Percentiles rank a stretch among this genome's conserved stretches.
Evolutionary conservation across 2,329 filamentous ascomycete species (phyloP).

Genomic region (Arthroderma uncinatum): DNA sequence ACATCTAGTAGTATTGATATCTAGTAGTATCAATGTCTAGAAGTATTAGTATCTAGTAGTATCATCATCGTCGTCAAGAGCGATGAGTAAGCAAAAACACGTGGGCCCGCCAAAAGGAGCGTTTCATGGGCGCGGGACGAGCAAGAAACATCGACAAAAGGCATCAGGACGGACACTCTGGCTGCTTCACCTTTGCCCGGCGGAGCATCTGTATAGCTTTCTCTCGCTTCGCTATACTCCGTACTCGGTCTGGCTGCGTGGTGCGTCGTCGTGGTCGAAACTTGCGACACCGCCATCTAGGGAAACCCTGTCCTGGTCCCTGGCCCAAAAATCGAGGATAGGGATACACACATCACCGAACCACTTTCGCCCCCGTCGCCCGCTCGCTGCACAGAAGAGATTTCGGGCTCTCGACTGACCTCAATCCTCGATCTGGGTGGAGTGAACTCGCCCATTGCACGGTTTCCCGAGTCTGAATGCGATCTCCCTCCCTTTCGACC

Average conservation of each 20-base stretch:
- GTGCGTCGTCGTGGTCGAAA: neutral
- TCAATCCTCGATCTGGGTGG: neutral
- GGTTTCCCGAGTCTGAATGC: neutral
- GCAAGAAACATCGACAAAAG: neutral
- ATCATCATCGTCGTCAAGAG: neutral
- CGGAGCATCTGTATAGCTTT: neutral
- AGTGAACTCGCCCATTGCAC: neutral
- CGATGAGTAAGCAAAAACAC: neutral
- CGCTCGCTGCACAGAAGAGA: neutral
- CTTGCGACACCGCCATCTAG: neutral
- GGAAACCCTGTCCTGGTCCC: slow-evolving; percentile 1
- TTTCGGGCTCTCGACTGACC: neutral
- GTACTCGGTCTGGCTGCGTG: neutral
- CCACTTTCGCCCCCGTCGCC: neutral
- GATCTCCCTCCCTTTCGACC: neutral
- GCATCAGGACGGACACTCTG: neutral
- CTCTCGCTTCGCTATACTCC: neutral
- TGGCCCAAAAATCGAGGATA: neutral
- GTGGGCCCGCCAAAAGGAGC: neutral
- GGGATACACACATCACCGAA: neutral
- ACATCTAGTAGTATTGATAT: too few relatives aligned
- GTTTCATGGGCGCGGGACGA: neutral
- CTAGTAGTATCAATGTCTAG: too few relatives aligned
- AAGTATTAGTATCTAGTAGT: too few relatives aligned
- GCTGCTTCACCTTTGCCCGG: neutral